Conservation (phyloP, 2,329 filamentous ascomycete genomes). For the Fusarium brachygibbosum region DNA sequence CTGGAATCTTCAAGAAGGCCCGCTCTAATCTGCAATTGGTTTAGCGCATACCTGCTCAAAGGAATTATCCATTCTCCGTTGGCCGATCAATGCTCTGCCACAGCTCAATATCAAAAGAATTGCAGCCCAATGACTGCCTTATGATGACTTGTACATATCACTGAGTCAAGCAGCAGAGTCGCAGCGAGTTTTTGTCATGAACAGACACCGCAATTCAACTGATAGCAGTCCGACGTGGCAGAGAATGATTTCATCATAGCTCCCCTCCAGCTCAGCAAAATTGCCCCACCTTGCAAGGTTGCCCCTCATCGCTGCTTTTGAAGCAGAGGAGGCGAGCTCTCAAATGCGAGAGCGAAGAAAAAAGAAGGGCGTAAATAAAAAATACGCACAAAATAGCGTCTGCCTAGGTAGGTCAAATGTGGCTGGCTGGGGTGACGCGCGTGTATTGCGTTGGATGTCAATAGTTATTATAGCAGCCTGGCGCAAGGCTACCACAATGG, state of each 20-base stretch:
- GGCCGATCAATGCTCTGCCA: constrained; percentile 10
- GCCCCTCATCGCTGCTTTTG: constrained; percentile 75
- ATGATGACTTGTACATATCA: constrained; percentile 6
- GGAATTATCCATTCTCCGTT: constrained; percentile 40
- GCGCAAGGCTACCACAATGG: constrained; percentile 39
- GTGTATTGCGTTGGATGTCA: constrained; percentile 27
- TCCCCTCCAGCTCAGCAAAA: constrained; percentile 44
- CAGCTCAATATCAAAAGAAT: constrained; percentile 17
- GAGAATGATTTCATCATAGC: constrained; percentile 49
- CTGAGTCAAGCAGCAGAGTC: background rate
- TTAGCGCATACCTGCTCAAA: constrained; percentile 44
- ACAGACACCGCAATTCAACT: constrained; percentile 18
- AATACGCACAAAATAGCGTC: constrained; percentile 6
- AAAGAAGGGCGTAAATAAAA: constrained; percentile 1
- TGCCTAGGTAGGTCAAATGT: constrained; percentile 1
- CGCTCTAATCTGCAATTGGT: constrained; percentile 42
- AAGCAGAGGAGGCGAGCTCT: constrained; percentile 15
- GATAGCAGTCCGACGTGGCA: constrained; percentile 43
- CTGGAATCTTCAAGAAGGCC: constrained; percentile 59
- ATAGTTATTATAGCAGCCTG: constrained; percentile 31
- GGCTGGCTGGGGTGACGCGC: constrained; percentile 38
- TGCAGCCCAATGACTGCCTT: constrained; percentile 12
- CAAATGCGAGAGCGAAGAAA: constrained; percentile 29
- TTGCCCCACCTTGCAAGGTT: constrained; percentile 67
- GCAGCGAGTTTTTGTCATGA: background rate